Conservation (phyloP, 140 eudicot species). For the Bidens hawaiensis region DNA sequence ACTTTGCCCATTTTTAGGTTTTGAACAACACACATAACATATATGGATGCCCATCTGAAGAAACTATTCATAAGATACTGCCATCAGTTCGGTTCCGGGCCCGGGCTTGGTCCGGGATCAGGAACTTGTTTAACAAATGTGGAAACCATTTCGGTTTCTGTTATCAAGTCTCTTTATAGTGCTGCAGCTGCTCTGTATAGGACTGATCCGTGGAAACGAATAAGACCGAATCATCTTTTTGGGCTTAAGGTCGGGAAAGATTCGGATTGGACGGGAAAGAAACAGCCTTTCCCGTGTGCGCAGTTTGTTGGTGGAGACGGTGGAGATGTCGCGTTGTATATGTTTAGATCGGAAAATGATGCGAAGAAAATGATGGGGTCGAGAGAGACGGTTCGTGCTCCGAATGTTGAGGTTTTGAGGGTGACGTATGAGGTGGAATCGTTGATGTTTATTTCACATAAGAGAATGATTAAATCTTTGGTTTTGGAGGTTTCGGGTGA, state of each 20-base stretch:
- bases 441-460: slow-evolving; percentile 48
- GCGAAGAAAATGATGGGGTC: slow-evolving; percentile 41
- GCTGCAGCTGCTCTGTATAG: too few species aligned
- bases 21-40: too few species aligned
- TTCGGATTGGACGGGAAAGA: slow-evolving; percentile 54
- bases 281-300: slow-evolving; percentile 58
- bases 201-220: slow-evolving; percentile 63
- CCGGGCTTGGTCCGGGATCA: slow-evolving; percentile 73
- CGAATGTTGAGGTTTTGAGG: slow-evolving; percentile 55
- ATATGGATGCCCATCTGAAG: slow-evolving; percentile 70
- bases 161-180: too few species aligned
- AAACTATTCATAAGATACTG: slow-evolving; percentile 48
- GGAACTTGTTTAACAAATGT: slow-evolving; percentile 54
- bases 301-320: slow-evolving; percentile 69
- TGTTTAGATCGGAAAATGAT: slow-evolving; percentile 56
- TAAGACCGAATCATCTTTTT: slow-evolving; percentile 55
- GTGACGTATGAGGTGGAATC: slow-evolving; percentile 48
- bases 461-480: slow-evolving; percentile 48
- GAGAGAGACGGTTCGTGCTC: slow-evolving; percentile 49
- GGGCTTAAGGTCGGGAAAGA: slow-evolving; percentile 56
- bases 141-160: slow-evolving; percentile 45
- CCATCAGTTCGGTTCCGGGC: slow-evolving; percentile 67
- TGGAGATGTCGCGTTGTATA: slow-evolving; percentile 59
- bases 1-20: too few species aligned
- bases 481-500: slow-evolving; percentile 45